Evolutionary conservation across 345 rosid species (phyloP).

Genomic region (Conringia planisiliqua): DNA sequence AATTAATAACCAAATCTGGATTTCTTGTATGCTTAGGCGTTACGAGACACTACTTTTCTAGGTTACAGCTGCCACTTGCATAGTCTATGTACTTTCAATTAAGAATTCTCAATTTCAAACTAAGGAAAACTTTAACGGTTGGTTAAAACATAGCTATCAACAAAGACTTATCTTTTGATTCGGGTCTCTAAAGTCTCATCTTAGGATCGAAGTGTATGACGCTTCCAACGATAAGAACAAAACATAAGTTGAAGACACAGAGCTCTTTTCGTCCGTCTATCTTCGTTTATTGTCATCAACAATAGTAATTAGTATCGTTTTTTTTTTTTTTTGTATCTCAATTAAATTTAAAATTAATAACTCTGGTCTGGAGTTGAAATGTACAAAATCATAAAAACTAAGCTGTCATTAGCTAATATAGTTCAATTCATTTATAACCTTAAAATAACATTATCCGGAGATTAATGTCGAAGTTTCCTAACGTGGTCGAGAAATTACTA

Average conservation of each 20-base stretch:
- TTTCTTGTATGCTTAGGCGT: background rate
- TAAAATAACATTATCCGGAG: background rate
- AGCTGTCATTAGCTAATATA: background rate
- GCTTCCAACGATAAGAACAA: slow-evolving; percentile 7
- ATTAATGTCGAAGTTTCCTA: background rate
- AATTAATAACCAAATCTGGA: background rate
- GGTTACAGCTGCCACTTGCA: background rate
- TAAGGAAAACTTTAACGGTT: background rate
- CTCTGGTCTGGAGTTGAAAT: background rate
- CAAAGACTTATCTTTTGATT: slow-evolving; percentile 3
- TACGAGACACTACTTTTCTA: background rate
- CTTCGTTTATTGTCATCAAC: background rate
- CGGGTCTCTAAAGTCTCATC: background rate
- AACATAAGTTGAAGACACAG: background rate
- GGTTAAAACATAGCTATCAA: slow-evolving; percentile 1
- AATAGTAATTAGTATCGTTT: background rate
- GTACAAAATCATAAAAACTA: background rate
- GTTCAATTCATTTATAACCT: background rate
- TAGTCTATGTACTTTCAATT: background rate
- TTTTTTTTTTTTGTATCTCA: background rate
- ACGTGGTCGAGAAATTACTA: slow-evolving; percentile 19
- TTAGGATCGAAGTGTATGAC: background rate
- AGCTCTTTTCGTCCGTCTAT: background rate
- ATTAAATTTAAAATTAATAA: background rate
- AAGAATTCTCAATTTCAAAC: background rate